phyloP scores from a whole-genome alignment of 73 alveolate species.

The Blepharisma stoltei region DNA sequence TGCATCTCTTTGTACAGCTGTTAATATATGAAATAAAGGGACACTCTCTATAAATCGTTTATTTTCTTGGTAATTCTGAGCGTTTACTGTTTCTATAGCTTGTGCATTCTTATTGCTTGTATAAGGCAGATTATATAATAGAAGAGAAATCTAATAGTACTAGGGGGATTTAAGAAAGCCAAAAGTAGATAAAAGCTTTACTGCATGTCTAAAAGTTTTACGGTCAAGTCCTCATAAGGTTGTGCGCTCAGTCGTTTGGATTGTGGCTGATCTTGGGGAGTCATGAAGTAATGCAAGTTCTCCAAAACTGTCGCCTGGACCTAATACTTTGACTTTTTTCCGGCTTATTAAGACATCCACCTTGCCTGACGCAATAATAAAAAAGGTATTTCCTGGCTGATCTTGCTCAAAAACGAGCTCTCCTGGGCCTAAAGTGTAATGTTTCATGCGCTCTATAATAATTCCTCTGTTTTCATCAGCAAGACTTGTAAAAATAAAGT shows the following conservation, averaged over 20 bases:
- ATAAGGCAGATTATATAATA: too few species aligned
- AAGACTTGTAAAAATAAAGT: neutral
- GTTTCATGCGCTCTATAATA: neutral
- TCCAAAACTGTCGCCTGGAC: slow-evolving; percentile 88
- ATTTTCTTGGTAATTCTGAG: slow-evolving; percentile 36
- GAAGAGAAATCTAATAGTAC: too few species aligned
- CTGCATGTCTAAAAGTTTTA: slow-evolving; percentile 70
- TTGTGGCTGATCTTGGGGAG: slow-evolving; percentile 85
- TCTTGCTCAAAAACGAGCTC: neutral
- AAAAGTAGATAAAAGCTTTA: too few species aligned
- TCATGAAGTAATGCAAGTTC: slow-evolving; percentile 90
- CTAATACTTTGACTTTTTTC: neutral
- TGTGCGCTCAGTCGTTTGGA: slow-evolving; percentile 67
- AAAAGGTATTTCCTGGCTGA: neutral
- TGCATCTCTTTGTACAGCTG: neutral
- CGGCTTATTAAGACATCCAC: neutral
- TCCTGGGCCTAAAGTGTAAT: slow-evolving; percentile 2
- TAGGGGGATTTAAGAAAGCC: too few species aligned
- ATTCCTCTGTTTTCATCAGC: neutral
- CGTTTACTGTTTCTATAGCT: slow-evolving; percentile 34
- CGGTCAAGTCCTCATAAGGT: slow-evolving; percentile 83
- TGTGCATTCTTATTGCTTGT: too few species aligned
- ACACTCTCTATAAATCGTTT: slow-evolving; percentile 38
- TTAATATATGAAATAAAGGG: slow-evolving; percentile 12
- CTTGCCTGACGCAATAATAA: neutral